phyloP scores from a whole-genome alignment of 768 basidiomycete genomes.

The Psilocybe cyanescens region DNA sequence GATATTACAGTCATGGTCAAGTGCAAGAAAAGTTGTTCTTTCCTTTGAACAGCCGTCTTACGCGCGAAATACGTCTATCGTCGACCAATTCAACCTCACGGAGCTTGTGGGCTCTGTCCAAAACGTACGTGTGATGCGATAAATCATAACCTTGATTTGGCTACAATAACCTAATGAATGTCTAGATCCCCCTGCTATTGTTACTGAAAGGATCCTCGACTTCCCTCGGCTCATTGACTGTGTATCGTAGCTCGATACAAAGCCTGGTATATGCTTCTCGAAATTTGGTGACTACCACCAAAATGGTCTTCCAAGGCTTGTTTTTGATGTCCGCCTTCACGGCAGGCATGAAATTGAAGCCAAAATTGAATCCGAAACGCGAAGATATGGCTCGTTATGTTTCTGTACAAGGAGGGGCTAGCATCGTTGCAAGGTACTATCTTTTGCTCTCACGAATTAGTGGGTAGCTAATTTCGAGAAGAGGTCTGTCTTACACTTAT shows the following conservation, averaged over 20 bases:
- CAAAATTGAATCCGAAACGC: constrained; percentile 64
- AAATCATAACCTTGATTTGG: neutral
- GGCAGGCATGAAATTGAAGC: constrained; percentile 73
- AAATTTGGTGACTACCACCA: constrained; percentile 62
- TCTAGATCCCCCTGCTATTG: constrained; percentile 75
- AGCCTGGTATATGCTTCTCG: constrained; percentile 69
- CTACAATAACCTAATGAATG: constrained; percentile 18
- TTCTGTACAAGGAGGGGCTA: constrained; percentile 58
- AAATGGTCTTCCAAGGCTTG: constrained; percentile 82
- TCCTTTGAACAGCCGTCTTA: constrained; percentile 54
- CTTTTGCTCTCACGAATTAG: constrained; percentile 3
- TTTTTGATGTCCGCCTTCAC: constrained; percentile 89
- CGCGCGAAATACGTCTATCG: constrained; percentile 47
- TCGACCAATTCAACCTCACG: constrained; percentile 63
- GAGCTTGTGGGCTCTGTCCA: constrained; percentile 69
- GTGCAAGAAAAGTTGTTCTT: constrained; percentile 60
- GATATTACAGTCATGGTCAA: constrained; percentile 81
- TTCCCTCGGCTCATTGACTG: constrained; percentile 78
- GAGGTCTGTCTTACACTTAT: constrained; percentile 70
- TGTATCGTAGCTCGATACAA: constrained; percentile 81
- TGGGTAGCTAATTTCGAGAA: constrained; percentile 20
- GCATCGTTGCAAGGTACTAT: constrained; percentile 67
- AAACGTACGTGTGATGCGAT: constrained; percentile 53
- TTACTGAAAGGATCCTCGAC: constrained; percentile 73
- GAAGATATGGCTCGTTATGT: constrained; percentile 55